A percentile compares a stretch with the other conserved stretches of the same genome.
Conservation (phyloP, 1,284 basidiomycete genomes). For the Peniophora sp. region DNA sequence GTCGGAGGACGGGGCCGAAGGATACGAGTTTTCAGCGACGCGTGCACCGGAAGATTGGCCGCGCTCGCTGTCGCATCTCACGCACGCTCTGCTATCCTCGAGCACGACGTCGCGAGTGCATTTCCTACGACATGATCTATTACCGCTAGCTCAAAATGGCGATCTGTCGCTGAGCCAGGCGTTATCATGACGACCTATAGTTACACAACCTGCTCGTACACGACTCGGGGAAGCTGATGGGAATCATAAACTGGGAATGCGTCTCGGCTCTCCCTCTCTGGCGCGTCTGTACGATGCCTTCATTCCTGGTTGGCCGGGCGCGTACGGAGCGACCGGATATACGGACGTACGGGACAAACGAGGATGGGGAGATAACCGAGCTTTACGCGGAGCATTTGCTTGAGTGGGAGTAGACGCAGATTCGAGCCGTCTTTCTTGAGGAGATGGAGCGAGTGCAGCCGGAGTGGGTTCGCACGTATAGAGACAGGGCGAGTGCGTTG, state of each 20-base stretch:
- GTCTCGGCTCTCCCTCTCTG: conserved; percentile 5
- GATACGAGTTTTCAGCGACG: too few species aligned
- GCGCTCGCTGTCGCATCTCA: too few species aligned
- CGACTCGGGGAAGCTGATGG: conserved; percentile 3
- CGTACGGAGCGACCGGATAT: background rate
- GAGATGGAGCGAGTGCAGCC: background rate
- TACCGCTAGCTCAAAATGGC: too few species aligned
- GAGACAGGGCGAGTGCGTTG: background rate
- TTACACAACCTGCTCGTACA: conserved; percentile 7
- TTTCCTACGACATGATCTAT: too few species aligned
- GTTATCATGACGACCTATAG: too few species aligned
- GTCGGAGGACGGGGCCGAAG: too few species aligned
- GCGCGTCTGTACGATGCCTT: conserved; percentile 1
- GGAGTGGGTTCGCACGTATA: background rate
- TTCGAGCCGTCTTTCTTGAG: background rate
- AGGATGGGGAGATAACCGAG: background rate
- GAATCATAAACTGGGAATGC: conserved; percentile 7
- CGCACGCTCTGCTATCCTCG: too few species aligned
- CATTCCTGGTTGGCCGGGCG: background rate
- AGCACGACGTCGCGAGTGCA: too few species aligned
- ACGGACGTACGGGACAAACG: background rate
- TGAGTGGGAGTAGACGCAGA: conserved; percentile 1
- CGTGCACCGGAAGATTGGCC: too few species aligned
- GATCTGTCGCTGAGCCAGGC: too few species aligned
- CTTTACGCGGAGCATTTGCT: conserved; percentile 1